A percentile compares a stretch with the other conserved stretches of the same genome.
Evolutionary conservation across 1,284 basidiomycete genomes (phyloP).

Genomic region (Trametes polyzona): DNA sequence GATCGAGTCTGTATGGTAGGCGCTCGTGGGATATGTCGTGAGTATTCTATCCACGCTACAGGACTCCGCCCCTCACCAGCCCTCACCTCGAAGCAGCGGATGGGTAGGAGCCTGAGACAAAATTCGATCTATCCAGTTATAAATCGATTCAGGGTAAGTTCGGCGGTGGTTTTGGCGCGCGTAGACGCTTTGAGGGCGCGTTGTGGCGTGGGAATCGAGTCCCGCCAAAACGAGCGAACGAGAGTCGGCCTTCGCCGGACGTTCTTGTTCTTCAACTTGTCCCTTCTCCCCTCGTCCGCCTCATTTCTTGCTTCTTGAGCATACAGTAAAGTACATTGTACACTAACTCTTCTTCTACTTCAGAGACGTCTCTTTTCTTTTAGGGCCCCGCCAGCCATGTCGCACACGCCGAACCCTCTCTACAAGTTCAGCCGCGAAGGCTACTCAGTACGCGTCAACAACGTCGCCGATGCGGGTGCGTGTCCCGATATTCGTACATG

Average conservation of each 20-base stretch:
- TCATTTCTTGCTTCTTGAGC: constrained; percentile 29
- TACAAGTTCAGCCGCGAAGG: constrained; percentile 42
- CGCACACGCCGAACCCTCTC: constrained; percentile 31
- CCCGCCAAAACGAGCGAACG: constrained; percentile 20
- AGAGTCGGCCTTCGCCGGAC: constrained; percentile 23
- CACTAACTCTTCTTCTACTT: constrained; percentile 11
- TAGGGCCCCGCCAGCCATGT: constrained; percentile 20
- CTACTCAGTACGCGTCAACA: constrained; percentile 48
- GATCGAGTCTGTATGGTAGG: no score
- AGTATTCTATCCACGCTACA: no score
- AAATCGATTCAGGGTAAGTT: no score
- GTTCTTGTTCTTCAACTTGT: constrained; percentile 29
- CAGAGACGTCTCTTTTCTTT: constrained; percentile 8
- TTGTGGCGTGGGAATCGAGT: constrained; percentile 31
- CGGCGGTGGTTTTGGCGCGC: no score
- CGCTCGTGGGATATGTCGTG: no score
- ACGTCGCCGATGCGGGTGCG: constrained; percentile 46
- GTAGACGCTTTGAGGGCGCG: constrained; percentile 21
- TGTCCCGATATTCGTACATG: constrained; percentile 3
- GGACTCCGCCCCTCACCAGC: no score
- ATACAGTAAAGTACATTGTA: constrained; percentile 17
- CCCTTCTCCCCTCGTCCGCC: constrained; percentile 12
- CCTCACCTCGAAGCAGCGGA: no score
- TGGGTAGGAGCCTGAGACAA: no score
- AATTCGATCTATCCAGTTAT: no score